Evolutionary conservation across 257 asterid species (phyloP), one percentile per base, ranked within the genome.

Genomic region (Scutellaria minor): DNA sequence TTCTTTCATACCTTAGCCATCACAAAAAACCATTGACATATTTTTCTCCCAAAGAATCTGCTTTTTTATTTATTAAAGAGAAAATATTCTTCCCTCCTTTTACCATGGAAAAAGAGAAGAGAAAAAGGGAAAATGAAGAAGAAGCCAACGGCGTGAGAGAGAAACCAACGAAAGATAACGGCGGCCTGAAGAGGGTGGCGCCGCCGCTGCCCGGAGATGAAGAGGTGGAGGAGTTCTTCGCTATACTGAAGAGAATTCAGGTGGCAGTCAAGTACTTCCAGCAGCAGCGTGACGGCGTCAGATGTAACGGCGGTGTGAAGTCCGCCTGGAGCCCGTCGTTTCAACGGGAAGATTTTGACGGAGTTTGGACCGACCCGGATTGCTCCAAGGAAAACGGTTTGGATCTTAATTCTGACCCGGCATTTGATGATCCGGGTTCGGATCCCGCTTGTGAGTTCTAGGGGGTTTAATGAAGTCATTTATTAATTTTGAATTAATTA

Each of bases 201-300:
- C 27, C 75, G 81, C 53, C 57, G 50, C 46, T 14, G 70, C 69
- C 80, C 59, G 78, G 35, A 5, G 92, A 85, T 7, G 86, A 83
- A 39, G 92, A 87, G 48, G 92, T 85, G 78, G 92, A 87, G 72
- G 85, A 87, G 68, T 85, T 87, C 75, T 87, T 53, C 52, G 80
- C 85, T 5, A 85, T 85, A 2, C 56, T 87, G 45, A 78, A 78
- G 81, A 83, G 88, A 57, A 78, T 81, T 27, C 83, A 73, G 68
- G 83, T 70, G 69, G 92, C 90, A 7, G 72, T 83, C 6, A 75
- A 79, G 79, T 87, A 87, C 61, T 85, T 87, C 72, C 51, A 75
- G 54, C 59, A 75, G 54, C 59, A 68, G 44, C 84, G 84, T 7
- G 50, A 74, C 72, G 71, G 68, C 68, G 71, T 27, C 57, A 78